These are phyloP conservation scores for Glebionis coronaria DNA, from an alignment of 129 eudicot genomes.

Conservation along the genomic window DNA sequence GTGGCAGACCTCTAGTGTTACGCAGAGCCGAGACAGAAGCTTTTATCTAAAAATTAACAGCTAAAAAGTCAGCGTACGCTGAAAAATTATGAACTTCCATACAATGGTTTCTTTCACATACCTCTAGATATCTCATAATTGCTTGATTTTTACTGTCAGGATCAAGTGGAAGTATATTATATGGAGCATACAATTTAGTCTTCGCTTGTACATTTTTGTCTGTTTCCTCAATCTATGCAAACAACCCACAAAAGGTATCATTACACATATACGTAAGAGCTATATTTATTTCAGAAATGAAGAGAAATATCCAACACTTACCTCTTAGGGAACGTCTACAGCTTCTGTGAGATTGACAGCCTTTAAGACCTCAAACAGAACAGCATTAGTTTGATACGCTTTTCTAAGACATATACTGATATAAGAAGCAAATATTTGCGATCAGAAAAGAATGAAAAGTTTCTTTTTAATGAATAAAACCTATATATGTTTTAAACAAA, in stretches of 20 bases:
- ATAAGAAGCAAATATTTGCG: neutral
- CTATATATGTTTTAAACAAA: too few species aligned
- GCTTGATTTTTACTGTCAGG: constrained; percentile 85
- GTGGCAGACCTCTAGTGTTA: too few species aligned
- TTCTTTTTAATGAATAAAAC: too few species aligned
- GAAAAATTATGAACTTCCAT: too few species aligned
- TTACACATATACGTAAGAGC: neutral
- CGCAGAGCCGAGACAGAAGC: too few species aligned
- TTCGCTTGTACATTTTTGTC: constrained; percentile 57
- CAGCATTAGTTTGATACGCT: constrained; percentile 87
- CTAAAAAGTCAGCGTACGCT: too few species aligned
- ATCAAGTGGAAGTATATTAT: constrained; percentile 66
- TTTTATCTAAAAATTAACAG: too few species aligned
- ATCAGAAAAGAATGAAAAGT: too few species aligned
- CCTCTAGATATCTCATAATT: constrained; percentile 86
- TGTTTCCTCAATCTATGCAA: constrained; percentile 65
- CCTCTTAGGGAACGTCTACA: constrained; percentile 81
- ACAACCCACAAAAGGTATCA: constrained; percentile 3
- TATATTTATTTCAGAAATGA: neutral
- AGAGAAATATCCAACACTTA: constrained; percentile 10
- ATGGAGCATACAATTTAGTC: too few species aligned
- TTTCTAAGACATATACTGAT: constrained; percentile 78
- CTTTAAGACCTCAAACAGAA: constrained; percentile 78
- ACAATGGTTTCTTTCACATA: too few species aligned
- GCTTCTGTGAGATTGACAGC: constrained; percentile 76